Conservation (phyloP, 2,329 filamentous ascomycete species). For the Aspergillus quadrilineatus region DNA sequence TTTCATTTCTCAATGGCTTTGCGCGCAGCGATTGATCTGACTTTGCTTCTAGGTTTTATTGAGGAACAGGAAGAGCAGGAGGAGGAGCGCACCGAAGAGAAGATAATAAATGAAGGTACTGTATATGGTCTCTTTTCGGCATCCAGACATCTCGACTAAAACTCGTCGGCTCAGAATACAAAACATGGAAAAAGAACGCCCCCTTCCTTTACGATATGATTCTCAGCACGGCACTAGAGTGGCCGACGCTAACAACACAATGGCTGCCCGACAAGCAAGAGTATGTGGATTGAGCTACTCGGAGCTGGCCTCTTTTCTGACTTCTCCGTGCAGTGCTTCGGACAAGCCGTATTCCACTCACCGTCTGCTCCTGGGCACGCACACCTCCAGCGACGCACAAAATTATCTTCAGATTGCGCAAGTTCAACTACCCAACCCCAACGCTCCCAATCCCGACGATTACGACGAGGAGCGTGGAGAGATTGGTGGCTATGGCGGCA, state of each 20-base stretch:
- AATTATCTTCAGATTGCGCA: conserved; percentile 96
- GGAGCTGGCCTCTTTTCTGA: neutral
- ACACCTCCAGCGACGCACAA: conserved; percentile 79
- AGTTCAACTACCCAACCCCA: conserved; percentile 83
- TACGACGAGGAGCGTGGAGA: conserved; percentile 92
- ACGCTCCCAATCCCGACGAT: conserved; percentile 69
- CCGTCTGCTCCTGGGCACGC: conserved; percentile 87
- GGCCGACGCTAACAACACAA: conserved; percentile 95
- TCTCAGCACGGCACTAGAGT: conserved; percentile 88
- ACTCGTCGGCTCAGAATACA: conserved; percentile 69
- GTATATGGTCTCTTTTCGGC: neutral
- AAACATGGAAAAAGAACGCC: conserved; percentile 99
- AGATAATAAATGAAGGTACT: conserved; percentile 87
- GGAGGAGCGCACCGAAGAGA: conserved; percentile 75
- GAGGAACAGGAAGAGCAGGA: conserved; percentile 55
- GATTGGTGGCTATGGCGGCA: conserved; percentile 85
- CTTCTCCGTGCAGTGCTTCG: conserved; percentile 54
- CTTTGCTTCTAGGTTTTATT: conserved; percentile 26
- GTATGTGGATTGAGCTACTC: conserved; percentile 38
- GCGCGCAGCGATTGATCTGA: conserved; percentile 21
- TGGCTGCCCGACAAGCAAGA: conserved; percentile 96
- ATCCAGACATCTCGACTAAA: conserved; percentile 1
- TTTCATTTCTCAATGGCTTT: conserved; percentile 13
- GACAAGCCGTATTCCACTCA: conserved; percentile 86
- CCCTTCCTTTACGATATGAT: conserved; percentile 99